A percentile compares a stretch with the other conserved stretches of the same genome.
These are phyloP conservation scores for Wickerhamomyces canadensis DNA, from an alignment of 805 yeast species.

Conservation along the genomic window DNA sequence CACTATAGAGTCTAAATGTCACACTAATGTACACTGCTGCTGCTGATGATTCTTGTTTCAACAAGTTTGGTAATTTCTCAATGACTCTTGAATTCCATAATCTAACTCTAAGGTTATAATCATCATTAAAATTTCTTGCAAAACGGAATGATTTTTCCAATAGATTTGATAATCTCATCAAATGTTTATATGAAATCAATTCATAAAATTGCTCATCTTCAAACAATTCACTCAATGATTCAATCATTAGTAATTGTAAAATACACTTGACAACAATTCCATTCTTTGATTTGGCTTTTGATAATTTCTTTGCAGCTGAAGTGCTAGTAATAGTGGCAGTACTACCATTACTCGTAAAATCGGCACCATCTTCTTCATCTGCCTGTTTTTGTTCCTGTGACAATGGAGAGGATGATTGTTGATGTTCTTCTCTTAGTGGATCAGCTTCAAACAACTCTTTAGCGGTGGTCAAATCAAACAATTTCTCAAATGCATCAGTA, in stretches of 20 bases:
- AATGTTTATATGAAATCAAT: slow-evolving; percentile 58
- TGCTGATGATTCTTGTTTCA: slow-evolving; percentile 87
- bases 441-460: slow-evolving; percentile 64
- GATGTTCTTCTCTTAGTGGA: slow-evolving; percentile 31
- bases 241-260: slow-evolving; percentile 82
- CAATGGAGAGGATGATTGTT: slow-evolving; percentile 1
- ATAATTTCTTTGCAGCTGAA: slow-evolving; percentile 6
- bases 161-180: slow-evolving; percentile 53
- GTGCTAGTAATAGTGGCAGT: slow-evolving; percentile 21
- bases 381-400: slow-evolving; percentile 4
- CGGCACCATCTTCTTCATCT: slow-evolving; percentile 12
- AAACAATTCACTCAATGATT: slow-evolving; percentile 74
- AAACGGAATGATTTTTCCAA: slow-evolving; percentile 71
- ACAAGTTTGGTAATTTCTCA: slow-evolving; percentile 84
- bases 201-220: slow-evolving; percentile 65
- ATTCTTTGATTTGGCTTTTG: slow-evolving; percentile 43
- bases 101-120: slow-evolving; percentile 80
- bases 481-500: slow-evolving; percentile 54
- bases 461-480: slow-evolving; percentile 84
- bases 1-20: slow-evolving; percentile 74
- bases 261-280: slow-evolving; percentile 90
- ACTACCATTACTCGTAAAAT: slow-evolving; percentile 26
- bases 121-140: slow-evolving; percentile 82
- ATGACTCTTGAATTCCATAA: slow-evolving; percentile 90
- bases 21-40: slow-evolving; percentile 82